Evolutionary conservation across 768 basidiomycete genomes (phyloP).

Genomic region (Lactarius sanguifluus): DNA sequence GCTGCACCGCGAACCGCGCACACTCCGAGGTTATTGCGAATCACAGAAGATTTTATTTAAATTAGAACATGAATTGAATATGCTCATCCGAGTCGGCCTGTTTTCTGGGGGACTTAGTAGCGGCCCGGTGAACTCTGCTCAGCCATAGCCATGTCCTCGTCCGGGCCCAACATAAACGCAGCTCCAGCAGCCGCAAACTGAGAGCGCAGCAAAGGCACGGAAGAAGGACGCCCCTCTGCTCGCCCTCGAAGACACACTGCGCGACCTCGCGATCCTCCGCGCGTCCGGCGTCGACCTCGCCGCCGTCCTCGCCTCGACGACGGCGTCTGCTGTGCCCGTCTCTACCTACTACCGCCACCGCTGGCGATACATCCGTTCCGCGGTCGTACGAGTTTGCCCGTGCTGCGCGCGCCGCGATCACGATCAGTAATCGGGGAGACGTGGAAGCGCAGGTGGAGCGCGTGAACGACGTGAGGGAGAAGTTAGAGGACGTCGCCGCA

Average conservation of each 20-base stretch:
- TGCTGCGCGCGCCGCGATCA: conserved; percentile 58
- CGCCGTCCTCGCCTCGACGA: conserved; percentile 31
- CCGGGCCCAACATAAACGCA: neutral
- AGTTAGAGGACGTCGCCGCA: conserved; percentile 52
- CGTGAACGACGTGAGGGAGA: conserved; percentile 55
- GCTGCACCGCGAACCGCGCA: no score
- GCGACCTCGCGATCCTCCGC: conserved; percentile 70
- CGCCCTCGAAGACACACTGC: conserved; percentile 57
- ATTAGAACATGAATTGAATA: no score
- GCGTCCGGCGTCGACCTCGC: conserved; percentile 52
- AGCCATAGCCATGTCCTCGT: neutral
- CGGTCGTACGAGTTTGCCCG: conserved; percentile 59
- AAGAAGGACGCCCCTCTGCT: conserved; percentile 43
- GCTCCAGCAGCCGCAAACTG: neutral
- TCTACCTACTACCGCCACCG: neutral
- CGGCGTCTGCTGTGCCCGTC: conserved; percentile 1
- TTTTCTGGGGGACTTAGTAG: no score
- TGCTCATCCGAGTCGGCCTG: no score
- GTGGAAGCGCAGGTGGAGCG: conserved; percentile 51
- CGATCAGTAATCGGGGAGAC: conserved; percentile 50
- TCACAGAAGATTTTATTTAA: no score
- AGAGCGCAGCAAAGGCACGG: neutral
- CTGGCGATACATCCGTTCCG: conserved; percentile 43
- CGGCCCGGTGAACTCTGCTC: no score
- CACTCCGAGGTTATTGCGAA: no score